Conservation (phyloP, 1,284 basidiomycete genomes). For the Marasmius tenuissimus region DNA sequence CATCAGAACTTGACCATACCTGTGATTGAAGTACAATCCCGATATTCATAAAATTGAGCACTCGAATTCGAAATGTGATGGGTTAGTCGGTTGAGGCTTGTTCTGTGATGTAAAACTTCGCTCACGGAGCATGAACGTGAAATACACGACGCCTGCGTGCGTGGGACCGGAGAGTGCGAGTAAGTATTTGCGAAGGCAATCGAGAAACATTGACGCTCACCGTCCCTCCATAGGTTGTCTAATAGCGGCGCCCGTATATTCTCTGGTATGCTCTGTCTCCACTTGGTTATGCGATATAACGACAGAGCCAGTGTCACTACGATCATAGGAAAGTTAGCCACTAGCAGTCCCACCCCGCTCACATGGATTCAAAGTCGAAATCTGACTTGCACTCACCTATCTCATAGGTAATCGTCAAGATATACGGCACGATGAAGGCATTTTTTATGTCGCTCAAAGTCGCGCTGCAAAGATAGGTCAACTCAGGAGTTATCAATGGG, state of each 20-base stretch:
- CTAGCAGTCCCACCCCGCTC: conserved; percentile 6
- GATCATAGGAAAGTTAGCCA: background rate
- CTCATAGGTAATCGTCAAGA: conserved; percentile 13
- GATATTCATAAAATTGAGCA: conserved; percentile 19
- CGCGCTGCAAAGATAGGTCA: conserved; percentile 7
- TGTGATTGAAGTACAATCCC: conserved; percentile 15
- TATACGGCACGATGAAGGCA: conserved; percentile 10
- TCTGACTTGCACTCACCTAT: background rate
- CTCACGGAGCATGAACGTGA: conserved; percentile 19
- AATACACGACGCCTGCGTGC: conserved; percentile 20
- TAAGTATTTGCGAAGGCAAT: background rate
- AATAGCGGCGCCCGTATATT: conserved; percentile 17
- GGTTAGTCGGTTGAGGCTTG: background rate
- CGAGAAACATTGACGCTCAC: conserved; percentile 2
- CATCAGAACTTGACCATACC: conserved; percentile 6
- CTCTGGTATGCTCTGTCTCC: conserved; percentile 15
- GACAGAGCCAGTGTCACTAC: conserved; percentile 21
- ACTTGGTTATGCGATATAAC: conserved; percentile 15
- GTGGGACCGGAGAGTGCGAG: background rate
- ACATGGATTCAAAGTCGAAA: conserved; percentile 4
- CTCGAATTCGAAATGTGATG: conserved; percentile 1
- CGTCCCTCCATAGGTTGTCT: conserved; percentile 22
- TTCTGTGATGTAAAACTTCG: conserved; percentile 1
- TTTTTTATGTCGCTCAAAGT: conserved; percentile 6
- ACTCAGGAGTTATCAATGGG: conserved; percentile 3